phyloP scores from a whole-genome alignment of 2,329 filamentous ascomycete species.

The Aschersonia sp. region DNA sequence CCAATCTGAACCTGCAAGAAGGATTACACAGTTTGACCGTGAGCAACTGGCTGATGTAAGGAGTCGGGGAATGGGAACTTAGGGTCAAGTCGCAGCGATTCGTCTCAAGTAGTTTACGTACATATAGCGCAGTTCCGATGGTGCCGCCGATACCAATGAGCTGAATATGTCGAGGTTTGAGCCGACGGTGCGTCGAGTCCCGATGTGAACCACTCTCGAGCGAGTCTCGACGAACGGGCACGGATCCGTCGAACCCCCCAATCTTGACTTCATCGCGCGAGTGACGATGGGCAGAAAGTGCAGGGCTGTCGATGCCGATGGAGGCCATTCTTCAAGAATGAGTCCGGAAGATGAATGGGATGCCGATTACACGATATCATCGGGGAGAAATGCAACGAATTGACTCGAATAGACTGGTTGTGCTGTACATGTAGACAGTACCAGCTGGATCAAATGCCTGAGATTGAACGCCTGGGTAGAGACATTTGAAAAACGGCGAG shows the following conservation, averaged over 20 bases:
- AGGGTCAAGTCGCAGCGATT: neutral
- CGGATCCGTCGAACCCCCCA: neutral
- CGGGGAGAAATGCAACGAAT: too few relatives aligned
- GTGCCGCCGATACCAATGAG: constrained; percentile 49
- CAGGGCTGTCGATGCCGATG: constrained; percentile 6
- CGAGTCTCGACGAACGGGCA: neutral
- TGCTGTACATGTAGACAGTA: too few relatives aligned
- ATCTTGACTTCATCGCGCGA: neutral
- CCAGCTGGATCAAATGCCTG: too few relatives aligned
- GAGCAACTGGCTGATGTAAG: neutral
- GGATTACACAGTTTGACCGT: neutral
- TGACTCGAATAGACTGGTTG: too few relatives aligned
- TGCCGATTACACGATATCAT: too few relatives aligned
- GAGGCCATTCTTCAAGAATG: constrained; percentile 8
- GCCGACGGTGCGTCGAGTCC: constrained; percentile 29
- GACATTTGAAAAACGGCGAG: too few relatives aligned
- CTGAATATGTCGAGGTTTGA: constrained; percentile 43
- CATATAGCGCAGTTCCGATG: constrained; percentile 46
- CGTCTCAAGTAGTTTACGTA: constrained; percentile 13
- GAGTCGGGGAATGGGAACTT: neutral
- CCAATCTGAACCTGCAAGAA: constrained; percentile 35
- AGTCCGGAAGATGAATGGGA: too few relatives aligned
- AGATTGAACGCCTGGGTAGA: too few relatives aligned
- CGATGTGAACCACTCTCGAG: neutral
- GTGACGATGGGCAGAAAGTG: constrained; percentile 10